Percentiles rank a stretch among this genome's conserved stretches.
phyloP scores from a whole-genome alignment of 1,284 basidiomycete genomes.

The Ganoderma lucidum region DNA sequence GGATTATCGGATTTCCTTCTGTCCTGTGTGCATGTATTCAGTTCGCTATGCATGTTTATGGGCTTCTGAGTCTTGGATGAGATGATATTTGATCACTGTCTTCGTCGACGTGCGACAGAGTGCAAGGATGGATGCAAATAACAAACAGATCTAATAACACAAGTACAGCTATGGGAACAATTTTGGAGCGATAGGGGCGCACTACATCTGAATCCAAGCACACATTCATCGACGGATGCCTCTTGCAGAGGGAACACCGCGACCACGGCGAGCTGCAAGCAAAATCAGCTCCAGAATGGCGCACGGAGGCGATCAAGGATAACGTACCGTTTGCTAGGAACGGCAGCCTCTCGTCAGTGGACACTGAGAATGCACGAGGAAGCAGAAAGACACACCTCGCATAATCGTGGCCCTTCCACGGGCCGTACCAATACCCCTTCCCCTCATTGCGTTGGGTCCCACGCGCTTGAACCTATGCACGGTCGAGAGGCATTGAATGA shows the following conservation, averaged over 20 bases:
- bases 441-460: conserved; percentile 98
- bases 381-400: conserved; percentile 67
- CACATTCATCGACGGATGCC: conserved; percentile 76
- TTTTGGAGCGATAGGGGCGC: conserved; percentile 30
- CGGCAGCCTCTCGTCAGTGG: conserved; percentile 27
- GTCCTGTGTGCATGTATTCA: not conserved
- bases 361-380: conserved; percentile 26
- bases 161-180: conserved; percentile 35
- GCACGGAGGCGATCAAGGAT: not conserved
- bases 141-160: conserved; percentile 36
- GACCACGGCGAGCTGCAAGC: conserved; percentile 79
- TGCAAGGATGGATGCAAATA: conserved; percentile 3
- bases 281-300: conserved; percentile 21
- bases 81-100: not conserved
- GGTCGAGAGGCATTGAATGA: not conserved
- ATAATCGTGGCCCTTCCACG: conserved; percentile 97
- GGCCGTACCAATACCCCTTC: conserved; percentile 98
- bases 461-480: conserved; percentile 93
- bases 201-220: conserved; percentile 26
- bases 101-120: not conserved
- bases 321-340: conserved; percentile 67
- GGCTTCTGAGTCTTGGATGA: too few species aligned
- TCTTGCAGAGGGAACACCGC: conserved; percentile 76
- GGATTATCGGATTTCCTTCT: conserved; percentile 7
- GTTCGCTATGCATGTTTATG: too few species aligned